These are phyloP conservation scores for Pseudotsuga menziesii DNA, from an alignment of 75 land plant genomes.

Conservation along the genomic window DNA sequence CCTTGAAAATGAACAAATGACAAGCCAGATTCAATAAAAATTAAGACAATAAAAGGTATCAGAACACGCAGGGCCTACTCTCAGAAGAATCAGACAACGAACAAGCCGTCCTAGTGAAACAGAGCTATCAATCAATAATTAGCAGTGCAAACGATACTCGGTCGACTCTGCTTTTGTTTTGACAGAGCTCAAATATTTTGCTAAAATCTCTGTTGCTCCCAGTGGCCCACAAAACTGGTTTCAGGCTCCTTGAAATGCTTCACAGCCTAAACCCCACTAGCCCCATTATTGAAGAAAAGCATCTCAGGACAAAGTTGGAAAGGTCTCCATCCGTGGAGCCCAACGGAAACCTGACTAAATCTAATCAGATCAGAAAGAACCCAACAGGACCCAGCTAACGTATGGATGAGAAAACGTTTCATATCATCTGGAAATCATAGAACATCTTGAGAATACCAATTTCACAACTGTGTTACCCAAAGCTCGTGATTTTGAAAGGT, in stretches of 20 bases:
- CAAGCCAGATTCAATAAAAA: constrained; percentile 1
- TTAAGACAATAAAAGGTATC: neutral
- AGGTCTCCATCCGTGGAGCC: constrained; percentile 7
- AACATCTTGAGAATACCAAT: neutral
- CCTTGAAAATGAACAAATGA: constrained; percentile 6
- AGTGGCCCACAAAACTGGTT: constrained; percentile 14
- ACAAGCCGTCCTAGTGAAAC: neutral
- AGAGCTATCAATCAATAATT: constrained; percentile 10
- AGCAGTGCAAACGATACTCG: constrained; percentile 7
- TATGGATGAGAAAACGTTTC: neutral
- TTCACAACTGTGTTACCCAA: neutral
- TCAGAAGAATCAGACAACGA: constrained; percentile 1
- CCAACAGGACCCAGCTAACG: neutral
- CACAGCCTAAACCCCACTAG: constrained; percentile 3
- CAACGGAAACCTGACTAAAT: neutral
- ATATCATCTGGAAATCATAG: neutral
- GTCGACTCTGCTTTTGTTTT: constrained; percentile 5
- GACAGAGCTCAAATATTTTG: neutral
- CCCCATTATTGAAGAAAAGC: constrained; percentile 11
- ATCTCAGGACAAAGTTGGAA: neutral
- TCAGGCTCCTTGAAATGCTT: constrained; percentile 8
- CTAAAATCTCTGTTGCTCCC: neutral
- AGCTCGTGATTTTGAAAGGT: too few relatives aligned
- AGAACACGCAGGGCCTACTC: constrained; percentile 10
- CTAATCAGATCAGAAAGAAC: neutral